Base-by-base conservation (phyloP, 2,329 filamentous ascomycete species). In the Alternaria arbusti region DNA sequence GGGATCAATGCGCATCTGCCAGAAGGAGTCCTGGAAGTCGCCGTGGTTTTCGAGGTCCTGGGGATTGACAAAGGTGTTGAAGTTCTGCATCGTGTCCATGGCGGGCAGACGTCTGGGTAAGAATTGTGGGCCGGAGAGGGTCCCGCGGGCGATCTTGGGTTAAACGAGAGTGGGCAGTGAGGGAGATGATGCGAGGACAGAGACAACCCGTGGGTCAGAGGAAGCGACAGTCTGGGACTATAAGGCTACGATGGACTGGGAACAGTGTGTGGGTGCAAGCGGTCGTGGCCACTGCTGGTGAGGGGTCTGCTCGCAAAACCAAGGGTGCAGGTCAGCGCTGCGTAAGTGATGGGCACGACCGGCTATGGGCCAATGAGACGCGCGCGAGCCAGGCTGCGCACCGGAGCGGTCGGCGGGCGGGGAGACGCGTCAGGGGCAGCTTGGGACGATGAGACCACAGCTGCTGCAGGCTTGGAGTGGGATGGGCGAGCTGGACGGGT, bases 1-100 rank as follows among this genome's bases (percentile, higher is more conserved):
- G 7, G 54, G 43, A 44, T 62, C 59, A 26, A 67, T 56, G 32
- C 60, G 68, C 57, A 63, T 47, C 54, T 61, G 62, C 63, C 64
- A 62, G 51, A 59, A 50, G 52, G 66, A 65, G 63, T 62, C 68
- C 28, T 65, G 66, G 61, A 70, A 71, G 36, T 67, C 66, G 50
- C 52, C 56, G 28, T 59, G 58, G 54, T 66, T 59, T 25, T 65
- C 65, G 7, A 70, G 58, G 32, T 70, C 68, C 51, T 66, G 64
- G 23, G 68, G 68, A 23, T 70, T 70, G 46, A 70, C 68, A 46
- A 69, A 74, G 28, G 65, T 43, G 57, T 64, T 66, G 56, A 64
- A 71, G 54, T 59, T 60, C 25, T 65, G 61, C 54, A 64, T 47
- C 28, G 52, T 68, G 63, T 70, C 71, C 71, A 74, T 74, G 65